Base-by-base conservation (phyloP, 305 asterid genomes). In the Solanum hybrid region DNA sequence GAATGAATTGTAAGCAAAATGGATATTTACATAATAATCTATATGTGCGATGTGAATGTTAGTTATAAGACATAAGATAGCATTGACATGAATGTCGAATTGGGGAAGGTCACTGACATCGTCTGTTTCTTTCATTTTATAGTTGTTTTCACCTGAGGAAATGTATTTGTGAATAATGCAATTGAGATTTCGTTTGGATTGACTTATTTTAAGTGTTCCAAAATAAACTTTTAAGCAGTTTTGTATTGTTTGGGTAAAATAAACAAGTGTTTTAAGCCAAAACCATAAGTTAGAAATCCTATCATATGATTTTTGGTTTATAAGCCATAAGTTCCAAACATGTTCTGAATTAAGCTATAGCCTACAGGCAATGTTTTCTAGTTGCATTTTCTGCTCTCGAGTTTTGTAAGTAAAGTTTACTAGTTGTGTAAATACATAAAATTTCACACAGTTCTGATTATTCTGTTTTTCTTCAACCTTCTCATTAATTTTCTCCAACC, bases 401-500 rank as follows among this genome's bases (percentile, higher is more conserved):
- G 76, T 84, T 51, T 29, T 83, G 15, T 70, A 83, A 83, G 72
- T 45, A 17, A 31, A 51, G 12, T 29, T 39, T 83, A 29, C 75
- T 45, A 84, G 75, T 17, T 84, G 88, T 84, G 88, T 33, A 51
- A 83, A 29, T 45, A 83, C 75, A 45, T 83, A 29, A 12, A 51
- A 31, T 31, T 51, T 37, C 76, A 51, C 41, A 4, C 41, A 31
- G 14, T 79, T 6, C 72, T 68, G 27, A 68, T 32, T 84, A 27
- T 37, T 9, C 22, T 2, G 7, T 39, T 75, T 84, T 27, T 51
- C 76, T 17, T 84, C 76, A 20, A 31, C 45, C 6, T 89, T 41
- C 87, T 29, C 87, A 45, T 41, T 86, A 17, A 17, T 61, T 17
- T 10, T 90, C 89, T 88, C 78, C 73, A 65, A 90, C 78, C 94